Base-by-base conservation (phyloP, 768 basidiomycete genomes). In the Suillus hirtellus region DNA sequence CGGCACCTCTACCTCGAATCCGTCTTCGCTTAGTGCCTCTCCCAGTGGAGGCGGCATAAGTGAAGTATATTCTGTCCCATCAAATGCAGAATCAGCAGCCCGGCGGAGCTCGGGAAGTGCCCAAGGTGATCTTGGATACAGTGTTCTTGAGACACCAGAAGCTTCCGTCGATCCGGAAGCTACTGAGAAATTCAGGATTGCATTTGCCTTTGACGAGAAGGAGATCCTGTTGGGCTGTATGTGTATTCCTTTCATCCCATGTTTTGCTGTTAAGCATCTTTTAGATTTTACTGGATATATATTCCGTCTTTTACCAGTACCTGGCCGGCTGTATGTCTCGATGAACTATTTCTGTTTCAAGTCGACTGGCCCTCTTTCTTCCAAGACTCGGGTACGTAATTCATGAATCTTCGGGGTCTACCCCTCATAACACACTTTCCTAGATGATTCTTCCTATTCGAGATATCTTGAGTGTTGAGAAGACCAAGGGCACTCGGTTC, bases 361-460 rank as follows among this genome's bases (percentile, higher is more conserved):
- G 71, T 95, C 96, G 5, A 90, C 86, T 49, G 87, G 93, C 5
- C 85, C 91, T 37, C 73, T 96, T 56, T 85, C 90, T 60, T 80
- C 84, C 50, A 91, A 89, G 72, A 98, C 95, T 14, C 86, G 87
- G 79, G 96, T 94, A 69, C 68, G 88, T 73, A 60, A 37, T 37
- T n/a, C 64, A n/a, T 34, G 37, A 37, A 56, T 47, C 15, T n/a
- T 52, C 42, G 12, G 46, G 61, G 44, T 49, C 49, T 63, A 58
- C 31, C 46, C 31, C 50, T 53, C 24, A 66, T 35, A 60, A 52
- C 58, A 12, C 65, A 19, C 19, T 37, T 56, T 54, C 5, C 53
- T 68, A 99, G 96, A 99, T 99, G 96, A 87, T 96, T 24, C 80
- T 99, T 35, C 96, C 96, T 14, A 87, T 97, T 62, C 85, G 86